Conservation (phyloP, 345 rosid genomes). For the Melaleuca quinquenervia region DNA sequence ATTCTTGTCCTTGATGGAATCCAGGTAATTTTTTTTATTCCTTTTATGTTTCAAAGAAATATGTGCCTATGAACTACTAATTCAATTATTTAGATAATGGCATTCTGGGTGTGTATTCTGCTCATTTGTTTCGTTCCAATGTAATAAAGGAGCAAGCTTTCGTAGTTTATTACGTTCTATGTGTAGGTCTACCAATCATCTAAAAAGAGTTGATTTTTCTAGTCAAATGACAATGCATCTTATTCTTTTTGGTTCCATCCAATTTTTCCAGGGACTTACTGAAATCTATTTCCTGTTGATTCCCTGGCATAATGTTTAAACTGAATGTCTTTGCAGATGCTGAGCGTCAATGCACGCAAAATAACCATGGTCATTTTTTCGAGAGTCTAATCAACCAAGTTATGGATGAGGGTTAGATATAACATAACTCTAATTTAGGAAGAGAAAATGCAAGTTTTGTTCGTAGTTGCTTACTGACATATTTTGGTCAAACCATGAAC, state of each 20-base stretch:
- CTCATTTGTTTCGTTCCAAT: not conserved
- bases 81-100: not conserved
- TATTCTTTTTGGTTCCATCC: not conserved
- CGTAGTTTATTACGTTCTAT: not conserved
- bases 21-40: conserved; percentile 35
- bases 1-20: conserved; percentile 82
- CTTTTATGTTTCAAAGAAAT: not conserved
- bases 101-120: not conserved
- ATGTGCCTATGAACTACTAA: not conserved
- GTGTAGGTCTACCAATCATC: not conserved
- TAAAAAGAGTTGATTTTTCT: not conserved
- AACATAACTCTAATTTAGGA: not conserved
- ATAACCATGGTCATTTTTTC: not conserved
- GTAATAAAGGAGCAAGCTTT: not conserved
- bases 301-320: not conserved
- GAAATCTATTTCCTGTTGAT: not conserved
- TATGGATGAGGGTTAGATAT: not conserved
- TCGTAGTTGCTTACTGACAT: not conserved
- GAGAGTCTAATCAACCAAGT: not conserved
- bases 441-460: not conserved
- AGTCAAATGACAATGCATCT: not conserved
- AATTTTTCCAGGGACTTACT: not conserved
- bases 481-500: not conserved
- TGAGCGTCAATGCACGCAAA: not conserved
- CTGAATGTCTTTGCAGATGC: not conserved